Evolutionary conservation across 768 basidiomycete genomes (phyloP).

Genomic region (Mycena metata): DNA sequence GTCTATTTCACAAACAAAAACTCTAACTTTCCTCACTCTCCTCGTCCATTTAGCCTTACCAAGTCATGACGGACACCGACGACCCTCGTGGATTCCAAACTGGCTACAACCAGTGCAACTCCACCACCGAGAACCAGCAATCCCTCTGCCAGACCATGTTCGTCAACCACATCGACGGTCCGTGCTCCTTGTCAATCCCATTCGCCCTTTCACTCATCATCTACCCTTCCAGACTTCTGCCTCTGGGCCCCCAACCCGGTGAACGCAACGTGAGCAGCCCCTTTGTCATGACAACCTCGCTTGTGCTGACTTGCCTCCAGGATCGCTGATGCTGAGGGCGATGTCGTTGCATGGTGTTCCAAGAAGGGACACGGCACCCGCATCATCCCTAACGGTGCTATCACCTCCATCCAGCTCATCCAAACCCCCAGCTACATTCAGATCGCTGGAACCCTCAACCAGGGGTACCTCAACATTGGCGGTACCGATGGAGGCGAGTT

Average conservation of each 20-base stretch:
- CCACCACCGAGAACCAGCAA: conserved; percentile 65
- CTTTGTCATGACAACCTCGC: not conserved
- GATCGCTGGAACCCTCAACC: conserved; percentile 71
- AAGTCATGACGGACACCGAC: conserved; percentile 36
- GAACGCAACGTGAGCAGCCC: conserved; percentile 49
- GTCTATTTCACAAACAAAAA: too few relatives aligned
- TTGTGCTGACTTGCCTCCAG: not conserved
- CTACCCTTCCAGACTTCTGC: conserved; percentile 73
- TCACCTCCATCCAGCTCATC: conserved; percentile 70
- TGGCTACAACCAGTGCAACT: conserved; percentile 75
- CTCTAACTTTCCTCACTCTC: too few relatives aligned
- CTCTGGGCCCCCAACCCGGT: conserved; percentile 65
- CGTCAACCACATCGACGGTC: conserved; percentile 66
- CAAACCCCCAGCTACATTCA: conserved; percentile 67
- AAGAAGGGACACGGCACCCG: conserved; percentile 74
- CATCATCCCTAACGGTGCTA: conserved; percentile 68
- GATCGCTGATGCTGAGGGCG: conserved; percentile 71
- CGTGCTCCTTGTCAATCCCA: conserved; percentile 1
- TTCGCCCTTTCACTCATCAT: not conserved
- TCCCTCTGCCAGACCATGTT: conserved; percentile 72
- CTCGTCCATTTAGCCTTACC: conserved; percentile 27
- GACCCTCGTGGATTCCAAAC: conserved; percentile 63
- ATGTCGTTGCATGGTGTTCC: conserved; percentile 80
- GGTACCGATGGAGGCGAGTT: conserved; percentile 64
- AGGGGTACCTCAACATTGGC: conserved; percentile 44